Percentiles rank a stretch among this genome's conserved stretches.
phyloP scores from a whole-genome alignment of 805 yeast genomes.

The Middelhovenomyces tepae region DNA sequence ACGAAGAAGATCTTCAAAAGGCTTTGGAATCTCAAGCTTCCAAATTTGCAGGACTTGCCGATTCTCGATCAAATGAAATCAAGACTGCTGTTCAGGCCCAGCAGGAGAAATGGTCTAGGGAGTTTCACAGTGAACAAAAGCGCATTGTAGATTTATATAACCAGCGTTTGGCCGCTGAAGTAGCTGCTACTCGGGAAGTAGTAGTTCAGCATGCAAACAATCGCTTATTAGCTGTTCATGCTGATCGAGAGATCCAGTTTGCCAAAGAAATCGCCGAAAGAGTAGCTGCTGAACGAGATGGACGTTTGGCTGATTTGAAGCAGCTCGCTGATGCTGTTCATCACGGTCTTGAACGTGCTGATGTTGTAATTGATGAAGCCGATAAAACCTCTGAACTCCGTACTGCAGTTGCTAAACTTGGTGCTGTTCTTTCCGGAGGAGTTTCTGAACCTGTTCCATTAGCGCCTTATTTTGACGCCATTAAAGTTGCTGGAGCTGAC shows the following conservation, averaged over 20 bases:
- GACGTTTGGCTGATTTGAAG: constrained; percentile 62
- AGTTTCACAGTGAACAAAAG: constrained; percentile 53
- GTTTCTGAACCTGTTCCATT: constrained; percentile 33
- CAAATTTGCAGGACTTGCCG: constrained; percentile 22
- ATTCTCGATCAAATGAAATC: constrained; percentile 20
- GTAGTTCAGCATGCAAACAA: constrained; percentile 66
- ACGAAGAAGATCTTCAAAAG: constrained; percentile 16
- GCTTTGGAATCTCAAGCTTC: constrained; percentile 25
- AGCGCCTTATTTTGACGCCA: constrained; percentile 25
- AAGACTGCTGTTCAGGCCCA: constrained; percentile 29
- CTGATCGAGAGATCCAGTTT: constrained; percentile 61
- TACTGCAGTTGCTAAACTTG: constrained; percentile 36
- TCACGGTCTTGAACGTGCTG: constrained; percentile 38
- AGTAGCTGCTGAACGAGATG: constrained; percentile 68
- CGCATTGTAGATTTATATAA: constrained; percentile 53
- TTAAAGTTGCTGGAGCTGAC: constrained; percentile 33
- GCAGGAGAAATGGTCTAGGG: constrained; percentile 49
- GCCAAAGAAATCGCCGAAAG: constrained; percentile 47
- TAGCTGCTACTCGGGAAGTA: constrained; percentile 56
- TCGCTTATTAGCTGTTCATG: constrained; percentile 55
- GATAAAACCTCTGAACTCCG: constrained; percentile 36
- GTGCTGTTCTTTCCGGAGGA: constrained; percentile 32
- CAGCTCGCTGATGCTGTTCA: constrained; percentile 52
- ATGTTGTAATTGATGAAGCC: constrained; percentile 30
- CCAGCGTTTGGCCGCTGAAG: constrained; percentile 50